A percentile compares a stretch with the other conserved stretches of the same genome.
Conservation (phyloP, 768 basidiomycete genomes). For the Lyophyllum atratum region DNA sequence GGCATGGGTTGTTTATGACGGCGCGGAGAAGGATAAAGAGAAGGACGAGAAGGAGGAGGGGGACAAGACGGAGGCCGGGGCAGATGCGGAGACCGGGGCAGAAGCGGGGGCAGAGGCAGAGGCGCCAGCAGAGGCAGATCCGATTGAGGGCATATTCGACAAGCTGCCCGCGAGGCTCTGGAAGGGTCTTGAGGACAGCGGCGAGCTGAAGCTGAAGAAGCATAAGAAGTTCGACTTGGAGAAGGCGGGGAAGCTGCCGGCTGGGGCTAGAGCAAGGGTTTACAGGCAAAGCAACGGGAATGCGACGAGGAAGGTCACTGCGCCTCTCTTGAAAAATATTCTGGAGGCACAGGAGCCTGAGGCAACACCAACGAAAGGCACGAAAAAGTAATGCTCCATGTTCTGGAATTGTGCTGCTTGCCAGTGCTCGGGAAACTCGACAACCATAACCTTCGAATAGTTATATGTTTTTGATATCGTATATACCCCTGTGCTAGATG, state of each 20-base stretch:
- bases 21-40: constrained; percentile 12
- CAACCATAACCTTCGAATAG: too few species aligned
- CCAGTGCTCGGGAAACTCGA: too few species aligned
- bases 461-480: too few species aligned
- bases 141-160: too few species aligned
- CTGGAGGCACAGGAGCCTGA: constrained; percentile 39
- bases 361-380: too few species aligned
- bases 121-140: too few species aligned
- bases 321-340: constrained; percentile 64
- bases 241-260: constrained; percentile 32
- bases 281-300: constrained; percentile 69
- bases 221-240: constrained; percentile 42
- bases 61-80: too few species aligned
- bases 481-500: too few species aligned
- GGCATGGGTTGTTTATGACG: constrained; percentile 59
- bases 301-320: constrained; percentile 66
- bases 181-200: constrained; percentile 57
- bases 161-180: constrained; percentile 52
- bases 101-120: too few species aligned
- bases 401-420: background rate
- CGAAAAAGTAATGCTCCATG: background rate
- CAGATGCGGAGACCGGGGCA: too few species aligned
- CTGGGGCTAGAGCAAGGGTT: constrained; percentile 42
- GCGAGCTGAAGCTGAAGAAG: constrained; percentile 54
- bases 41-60: background rate